Conservation (phyloP, 805 yeast species). For the Metschnikowia gelsemii region DNA sequence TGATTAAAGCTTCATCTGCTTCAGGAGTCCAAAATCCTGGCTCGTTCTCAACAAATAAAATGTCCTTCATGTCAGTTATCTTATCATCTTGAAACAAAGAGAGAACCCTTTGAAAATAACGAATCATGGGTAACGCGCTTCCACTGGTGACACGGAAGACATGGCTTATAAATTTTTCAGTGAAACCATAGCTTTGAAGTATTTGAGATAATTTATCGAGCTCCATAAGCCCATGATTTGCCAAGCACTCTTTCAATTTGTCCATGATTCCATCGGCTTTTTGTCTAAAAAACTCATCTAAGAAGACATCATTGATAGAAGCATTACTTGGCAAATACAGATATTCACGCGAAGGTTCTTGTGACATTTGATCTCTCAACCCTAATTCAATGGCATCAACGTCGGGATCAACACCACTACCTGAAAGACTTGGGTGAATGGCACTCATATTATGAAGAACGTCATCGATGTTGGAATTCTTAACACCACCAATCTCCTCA, state of each 20-base stretch:
- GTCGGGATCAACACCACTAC: conserved; percentile 14
- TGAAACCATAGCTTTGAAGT: conserved; percentile 17
- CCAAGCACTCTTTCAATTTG: conserved; percentile 11
- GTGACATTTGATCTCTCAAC: conserved; percentile 10
- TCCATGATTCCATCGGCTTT: conserved; percentile 11
- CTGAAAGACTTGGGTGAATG: conserved; percentile 19
- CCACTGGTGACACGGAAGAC: conserved; percentile 20
- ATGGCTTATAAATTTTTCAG: conserved; percentile 19
- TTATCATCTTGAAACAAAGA: conserved; percentile 6
- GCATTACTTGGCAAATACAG: conserved; percentile 15
- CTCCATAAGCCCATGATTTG: conserved; percentile 9
- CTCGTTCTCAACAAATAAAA: conserved; percentile 11
- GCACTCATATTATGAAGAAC: conserved; percentile 16
- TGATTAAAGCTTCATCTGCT: conserved; percentile 17
- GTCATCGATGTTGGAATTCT: conserved; percentile 26
- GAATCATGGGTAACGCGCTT: conserved; percentile 15
- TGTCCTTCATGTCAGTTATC: conserved; percentile 4
- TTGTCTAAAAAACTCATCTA: conserved; percentile 11
- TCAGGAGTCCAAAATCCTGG: conserved; percentile 22
- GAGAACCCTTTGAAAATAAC: conserved; percentile 14
- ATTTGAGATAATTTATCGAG: conserved; percentile 13
- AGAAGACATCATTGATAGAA: conserved; percentile 15
- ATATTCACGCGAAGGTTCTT: conserved; percentile 1
- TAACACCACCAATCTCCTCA: conserved; percentile 34
- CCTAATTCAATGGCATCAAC: conserved; percentile 12